Evolutionary conservation across 805 yeast species (phyloP).

Genomic region (Kodamaea leandrae): DNA sequence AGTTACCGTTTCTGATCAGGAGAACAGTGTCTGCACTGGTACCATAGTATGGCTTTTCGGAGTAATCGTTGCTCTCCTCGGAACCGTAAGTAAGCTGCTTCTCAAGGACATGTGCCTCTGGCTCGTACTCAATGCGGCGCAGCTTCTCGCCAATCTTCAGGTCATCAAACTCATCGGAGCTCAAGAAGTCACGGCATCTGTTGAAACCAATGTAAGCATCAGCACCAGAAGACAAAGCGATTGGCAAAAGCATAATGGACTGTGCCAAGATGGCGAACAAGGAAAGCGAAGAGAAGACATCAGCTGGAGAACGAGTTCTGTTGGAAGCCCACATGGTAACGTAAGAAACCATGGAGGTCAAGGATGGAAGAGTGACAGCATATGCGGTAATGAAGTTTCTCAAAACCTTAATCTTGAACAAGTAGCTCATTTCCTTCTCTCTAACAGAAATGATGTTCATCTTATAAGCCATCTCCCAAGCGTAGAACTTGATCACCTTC

Average conservation of each 20-base stretch:
- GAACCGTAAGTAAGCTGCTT: neutral
- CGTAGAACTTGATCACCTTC: slow-evolving; percentile 44
- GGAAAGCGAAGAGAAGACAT: slow-evolving; percentile 42
- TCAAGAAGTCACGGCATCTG: slow-evolving; percentile 23
- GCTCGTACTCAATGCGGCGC: neutral
- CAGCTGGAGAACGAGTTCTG: slow-evolving; percentile 33
- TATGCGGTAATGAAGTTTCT: slow-evolving; percentile 43
- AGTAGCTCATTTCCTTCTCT: slow-evolving; percentile 37
- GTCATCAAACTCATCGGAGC: slow-evolving; percentile 16
- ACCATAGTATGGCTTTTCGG: slow-evolving; percentile 2
- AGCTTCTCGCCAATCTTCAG: neutral
- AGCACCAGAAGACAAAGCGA: slow-evolving; percentile 44
- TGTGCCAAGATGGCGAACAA: slow-evolving; percentile 44
- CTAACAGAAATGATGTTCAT: slow-evolving; percentile 34
- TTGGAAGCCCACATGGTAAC: slow-evolving; percentile 47
- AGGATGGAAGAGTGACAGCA: slow-evolving; percentile 43
- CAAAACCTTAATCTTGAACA: slow-evolving; percentile 41
- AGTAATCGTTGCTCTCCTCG: slow-evolving; percentile 2
- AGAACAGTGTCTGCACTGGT: slow-evolving; percentile 14
- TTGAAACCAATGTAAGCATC: slow-evolving; percentile 43
- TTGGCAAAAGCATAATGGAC: slow-evolving; percentile 42
- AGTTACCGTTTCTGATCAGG: slow-evolving; percentile 27
- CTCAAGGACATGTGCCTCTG: neutral
- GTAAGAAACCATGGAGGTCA: slow-evolving; percentile 46
- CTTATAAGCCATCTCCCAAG: slow-evolving; percentile 47